Evolutionary conservation across 2,329 filamentous ascomycete species (phyloP), one percentile per base, ranked within the genome.

Genomic region (Penicillium sp.): DNA sequence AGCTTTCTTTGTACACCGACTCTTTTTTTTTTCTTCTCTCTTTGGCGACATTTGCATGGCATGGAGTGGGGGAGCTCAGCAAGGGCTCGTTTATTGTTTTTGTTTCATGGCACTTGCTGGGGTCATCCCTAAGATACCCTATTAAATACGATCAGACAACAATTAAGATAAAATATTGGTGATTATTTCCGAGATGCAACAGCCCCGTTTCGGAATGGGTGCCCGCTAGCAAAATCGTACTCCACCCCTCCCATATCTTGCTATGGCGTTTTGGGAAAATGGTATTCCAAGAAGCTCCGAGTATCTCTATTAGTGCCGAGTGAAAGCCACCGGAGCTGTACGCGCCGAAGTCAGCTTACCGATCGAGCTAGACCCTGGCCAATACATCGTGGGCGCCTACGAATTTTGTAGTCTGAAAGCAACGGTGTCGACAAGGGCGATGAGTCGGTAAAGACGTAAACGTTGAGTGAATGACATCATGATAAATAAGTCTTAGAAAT

Each of bases 1-100:
- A 64, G 55, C 13, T 21, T 39, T 27, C 31, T 42, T 27, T 27
- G 24, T 44, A 48, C 27, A 34, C 45, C 48, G 48, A 5, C 21
- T 31, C 32, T 48, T 41, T 53, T 24, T 53, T 24, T 36, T 13
- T 36, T 36, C 18, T 18, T 18, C 18, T 36, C 34, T 36, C 34
- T 36, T 34, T 22, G 51, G 51, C 34, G 40, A 54, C 31, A 52
- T 40, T 36, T 56, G 49, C 50, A 56, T 56, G 50, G 50, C 50
- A 53, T 54, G 45, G 50, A 48, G 54, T 44, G 50, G 41, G 44
- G 40, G 11, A n/a, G 11, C 42, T 38, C 41, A n/a, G 45, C 29
- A 36, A 40, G 53, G 47, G 53, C 39, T 40, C 45, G 50, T 27
- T 16, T 21, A 39, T 39, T 48, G 21, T 36, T 52, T 48, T 50